phyloP scores from a whole-genome alignment of 2,329 filamentous ascomycete genomes.

The Cyphellophora attinorum region DNA sequence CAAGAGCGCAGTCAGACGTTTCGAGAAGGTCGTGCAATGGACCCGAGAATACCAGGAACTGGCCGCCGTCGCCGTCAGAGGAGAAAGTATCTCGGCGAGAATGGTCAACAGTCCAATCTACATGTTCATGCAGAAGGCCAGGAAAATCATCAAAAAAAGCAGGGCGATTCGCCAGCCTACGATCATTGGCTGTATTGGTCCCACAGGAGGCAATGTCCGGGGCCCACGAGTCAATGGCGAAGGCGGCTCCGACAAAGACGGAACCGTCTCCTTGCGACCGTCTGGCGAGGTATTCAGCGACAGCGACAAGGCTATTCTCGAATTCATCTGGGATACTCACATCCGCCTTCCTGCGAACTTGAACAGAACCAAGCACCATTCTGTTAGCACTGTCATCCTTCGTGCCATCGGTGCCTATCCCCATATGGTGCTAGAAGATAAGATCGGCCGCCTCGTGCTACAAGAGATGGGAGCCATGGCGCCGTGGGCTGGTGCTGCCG shows the following conservation, averaged over 20 bases:
- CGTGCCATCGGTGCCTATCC: slow-evolving; percentile 48
- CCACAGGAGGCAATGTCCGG: slow-evolving; percentile 25
- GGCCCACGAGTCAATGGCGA: too few species aligned
- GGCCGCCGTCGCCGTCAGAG: slow-evolving; percentile 26
- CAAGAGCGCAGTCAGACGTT: slow-evolving; percentile 36
- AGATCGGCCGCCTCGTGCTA: slow-evolving; percentile 41
- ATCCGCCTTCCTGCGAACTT: slow-evolving; percentile 35
- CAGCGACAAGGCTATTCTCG: slow-evolving; percentile 43
- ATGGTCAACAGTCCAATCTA: slow-evolving; percentile 29
- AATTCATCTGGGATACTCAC: slow-evolving; percentile 28
- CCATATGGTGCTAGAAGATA: slow-evolving; percentile 25
- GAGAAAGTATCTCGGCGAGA: slow-evolving; percentile 16
- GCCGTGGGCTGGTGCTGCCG: slow-evolving; percentile 43
- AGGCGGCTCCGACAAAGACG: slow-evolving; percentile 22
- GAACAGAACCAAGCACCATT: slow-evolving; percentile 14
- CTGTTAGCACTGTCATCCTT: slow-evolving; percentile 44
- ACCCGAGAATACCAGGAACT: slow-evolving; percentile 47
- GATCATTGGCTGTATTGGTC: slow-evolving; percentile 30
- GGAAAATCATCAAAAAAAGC: slow-evolving; percentile 30
- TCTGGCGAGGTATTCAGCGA: slow-evolving; percentile 34
- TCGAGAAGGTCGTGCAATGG: slow-evolving; percentile 46
- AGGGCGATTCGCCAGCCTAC: slow-evolving; percentile 33
- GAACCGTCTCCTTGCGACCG: slow-evolving; percentile 21
- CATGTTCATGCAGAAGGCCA: slow-evolving; percentile 34
- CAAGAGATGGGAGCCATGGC: slow-evolving; percentile 53